phyloP scores from a whole-genome alignment of 129 eudicot genomes.

The Flaveria ramosissima region DNA sequence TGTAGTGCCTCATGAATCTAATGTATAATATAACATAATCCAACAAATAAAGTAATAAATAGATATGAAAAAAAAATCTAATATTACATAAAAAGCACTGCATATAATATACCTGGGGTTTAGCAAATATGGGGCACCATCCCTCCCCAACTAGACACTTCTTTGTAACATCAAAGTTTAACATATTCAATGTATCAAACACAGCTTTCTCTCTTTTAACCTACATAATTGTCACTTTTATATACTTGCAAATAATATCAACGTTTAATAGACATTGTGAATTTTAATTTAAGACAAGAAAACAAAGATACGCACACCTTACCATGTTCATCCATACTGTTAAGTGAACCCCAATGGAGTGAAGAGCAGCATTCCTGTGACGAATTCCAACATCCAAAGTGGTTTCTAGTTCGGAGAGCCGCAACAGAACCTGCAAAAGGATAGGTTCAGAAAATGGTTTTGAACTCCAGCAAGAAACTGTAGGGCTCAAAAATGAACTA shows the following conservation, averaged over 20 bases:
- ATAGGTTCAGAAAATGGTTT: constrained; percentile 22
- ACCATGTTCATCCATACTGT: constrained; percentile 88
- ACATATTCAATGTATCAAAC: constrained; percentile 91
- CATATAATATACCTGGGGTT: constrained; percentile 62
- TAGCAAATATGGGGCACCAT: constrained; percentile 96
- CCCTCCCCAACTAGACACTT: constrained; percentile 99
- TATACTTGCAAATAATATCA: constrained; percentile 21
- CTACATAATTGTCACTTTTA: constrained; percentile 42
- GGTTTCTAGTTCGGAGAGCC: constrained; percentile 88
- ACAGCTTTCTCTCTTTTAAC: constrained; percentile 98
- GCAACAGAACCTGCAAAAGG: constrained; percentile 68
- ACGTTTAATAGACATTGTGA: neutral
- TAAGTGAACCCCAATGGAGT: constrained; percentile 69
- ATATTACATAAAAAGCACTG: constrained; percentile 1
- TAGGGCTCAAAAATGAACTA: neutral
- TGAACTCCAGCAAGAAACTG: constrained; percentile 6
- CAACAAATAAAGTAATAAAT: constrained; percentile 5
- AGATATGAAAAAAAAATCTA: constrained; percentile 5
- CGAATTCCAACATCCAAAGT: constrained; percentile 94
- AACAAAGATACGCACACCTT: constrained; percentile 32
- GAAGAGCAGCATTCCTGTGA: constrained; percentile 78
- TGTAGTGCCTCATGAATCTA: constrained; percentile 95
- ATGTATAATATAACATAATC: constrained; percentile 12
- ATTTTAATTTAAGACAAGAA: constrained; percentile 7
- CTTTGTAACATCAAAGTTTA: constrained; percentile 95